phyloP scores from a whole-genome alignment of 805 yeast species.

The baker's yeast (Saccharomyces cerevisiae) region DNA sequence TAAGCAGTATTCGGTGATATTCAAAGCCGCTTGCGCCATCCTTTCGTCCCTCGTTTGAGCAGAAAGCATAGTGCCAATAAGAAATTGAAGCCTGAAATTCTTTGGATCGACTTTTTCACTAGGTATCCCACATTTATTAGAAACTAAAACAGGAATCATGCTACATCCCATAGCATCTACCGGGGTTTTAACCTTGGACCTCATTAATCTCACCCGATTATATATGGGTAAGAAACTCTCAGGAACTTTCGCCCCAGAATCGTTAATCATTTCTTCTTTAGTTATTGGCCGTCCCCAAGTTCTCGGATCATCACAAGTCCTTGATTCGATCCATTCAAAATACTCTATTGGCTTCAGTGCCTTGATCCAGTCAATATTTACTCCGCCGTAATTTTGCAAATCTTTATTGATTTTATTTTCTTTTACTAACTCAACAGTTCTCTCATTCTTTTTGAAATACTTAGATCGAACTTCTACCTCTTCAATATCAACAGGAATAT shows the following conservation, averaged over 20 bases:
- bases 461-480: constrained; percentile 7
- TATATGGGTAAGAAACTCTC: constrained; percentile 49
- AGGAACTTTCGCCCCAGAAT: constrained; percentile 25
- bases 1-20: constrained; percentile 44
- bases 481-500: constrained; percentile 2
- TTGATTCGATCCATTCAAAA: constrained; percentile 20
- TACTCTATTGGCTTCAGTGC: constrained; percentile 21
- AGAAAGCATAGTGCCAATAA: constrained; percentile 77
- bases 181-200: constrained; percentile 61
- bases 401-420: not conserved
- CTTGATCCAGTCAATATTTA: constrained; percentile 24
- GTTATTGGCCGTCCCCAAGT: constrained; percentile 14
- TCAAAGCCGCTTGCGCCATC: constrained; percentile 62
- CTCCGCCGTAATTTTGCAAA: not conserved
- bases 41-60: constrained; percentile 89
- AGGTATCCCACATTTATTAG: constrained; percentile 21
- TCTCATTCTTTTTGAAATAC: constrained; percentile 13
- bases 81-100: constrained; percentile 58
- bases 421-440: not conserved
- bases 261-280: constrained; percentile 1
- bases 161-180: constrained; percentile 89
- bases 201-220: constrained; percentile 55
- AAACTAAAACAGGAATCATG: constrained; percentile 37
- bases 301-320: constrained; percentile 21
- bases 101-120: constrained; percentile 25